Base-by-base conservation (phyloP, 1,284 basidiomycete species). In the Heterobasidion occidentale region DNA sequence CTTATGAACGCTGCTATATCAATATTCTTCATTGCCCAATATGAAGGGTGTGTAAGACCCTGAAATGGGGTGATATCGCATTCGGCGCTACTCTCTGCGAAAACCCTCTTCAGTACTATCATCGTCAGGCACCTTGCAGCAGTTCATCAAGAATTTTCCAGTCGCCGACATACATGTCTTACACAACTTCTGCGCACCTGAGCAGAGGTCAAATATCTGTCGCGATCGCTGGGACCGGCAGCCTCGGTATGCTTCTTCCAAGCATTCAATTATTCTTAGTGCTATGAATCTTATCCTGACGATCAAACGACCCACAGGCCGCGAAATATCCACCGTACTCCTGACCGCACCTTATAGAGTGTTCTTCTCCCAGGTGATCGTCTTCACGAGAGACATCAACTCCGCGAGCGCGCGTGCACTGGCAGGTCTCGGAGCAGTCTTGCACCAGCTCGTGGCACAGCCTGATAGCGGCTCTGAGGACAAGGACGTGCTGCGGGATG, bases 141-240 rank as follows among this genome's bases (percentile, higher is more conserved):
- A n/a, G n/a, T 42, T 4, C n/a, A 42, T 42, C 38, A 42, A 42
- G 38, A 12, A 42, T 1, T 5, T 12, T n/a, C 1, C 6, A 7
- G 38, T n/a, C n/a, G 7, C n/a, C 11, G n/a, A 42, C n/a, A 12
- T 12, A 48, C 12, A 65, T 65, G 61, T 63, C 64, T 14, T 52
- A 56, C 19, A 51, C 56, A n/a, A 62, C 56, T 34, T 64, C 64
- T 20, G 59, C 60, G 2, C 55, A 54, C 48, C 53, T 64, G 15
- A 60, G 60, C 51, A 58, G 63, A 45, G 56, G 58, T 8, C 58
- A 61, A 34, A 65, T 61, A 46, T 53, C 56, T 54, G 59, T 68
- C 48, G 63, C 60, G 33, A 62, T 69, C 57, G 60, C 61, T 46
- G 67, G 67, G 11, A 67, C 67, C 17, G 67, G 67, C 14, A 44